phyloP scores from a whole-genome alignment of 768 basidiomycete genomes.

The Collybiopsis luxurians region DNA sequence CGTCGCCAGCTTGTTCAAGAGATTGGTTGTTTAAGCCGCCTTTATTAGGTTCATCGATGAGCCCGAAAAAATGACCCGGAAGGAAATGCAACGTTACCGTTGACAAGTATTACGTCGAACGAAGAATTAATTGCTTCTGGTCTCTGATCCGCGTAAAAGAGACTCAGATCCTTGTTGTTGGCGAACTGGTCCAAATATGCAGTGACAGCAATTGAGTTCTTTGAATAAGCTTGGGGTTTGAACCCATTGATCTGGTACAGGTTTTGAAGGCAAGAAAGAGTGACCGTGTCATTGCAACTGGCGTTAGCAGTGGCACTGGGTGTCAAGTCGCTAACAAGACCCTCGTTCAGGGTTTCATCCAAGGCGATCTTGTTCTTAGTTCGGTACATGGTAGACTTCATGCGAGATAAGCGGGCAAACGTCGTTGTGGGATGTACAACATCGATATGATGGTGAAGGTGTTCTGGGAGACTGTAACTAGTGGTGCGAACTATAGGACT shows the following conservation, averaged over 20 bases:
- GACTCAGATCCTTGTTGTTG: slow-evolving; percentile 48
- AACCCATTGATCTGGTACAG: slow-evolving; percentile 53
- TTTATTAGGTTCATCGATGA: slow-evolving; percentile 20
- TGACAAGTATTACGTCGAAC: slow-evolving; percentile 53
- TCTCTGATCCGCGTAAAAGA: slow-evolving; percentile 46
- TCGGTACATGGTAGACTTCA: slow-evolving; percentile 39
- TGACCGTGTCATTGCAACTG: slow-evolving; percentile 48
- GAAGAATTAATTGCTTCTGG: slow-evolving; percentile 47
- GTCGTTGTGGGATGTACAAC: slow-evolving; percentile 72
- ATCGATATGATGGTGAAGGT: slow-evolving; percentile 59
- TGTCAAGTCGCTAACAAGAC: not conserved
- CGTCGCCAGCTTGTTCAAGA: slow-evolving; percentile 48
- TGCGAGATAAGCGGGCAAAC: slow-evolving; percentile 48
- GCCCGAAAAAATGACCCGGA: not conserved
- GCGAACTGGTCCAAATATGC: slow-evolving; percentile 53
- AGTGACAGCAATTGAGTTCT: slow-evolving; percentile 53
- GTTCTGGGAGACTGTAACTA: slow-evolving; percentile 60
- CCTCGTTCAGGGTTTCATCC: slow-evolving; percentile 9
- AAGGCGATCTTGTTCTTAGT: slow-evolving; percentile 13
- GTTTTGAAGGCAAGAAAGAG: slow-evolving; percentile 49
- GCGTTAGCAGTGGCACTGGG: slow-evolving; percentile 24
- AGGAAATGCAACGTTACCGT: slow-evolving; percentile 39
- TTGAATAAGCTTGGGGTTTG: slow-evolving; percentile 34
- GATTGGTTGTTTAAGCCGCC: slow-evolving; percentile 63
- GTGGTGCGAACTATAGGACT: slow-evolving; percentile 61